phyloP scores from a whole-genome alignment of 2,329 filamentous ascomycete genomes.

The Aspergillus cejpii region DNA sequence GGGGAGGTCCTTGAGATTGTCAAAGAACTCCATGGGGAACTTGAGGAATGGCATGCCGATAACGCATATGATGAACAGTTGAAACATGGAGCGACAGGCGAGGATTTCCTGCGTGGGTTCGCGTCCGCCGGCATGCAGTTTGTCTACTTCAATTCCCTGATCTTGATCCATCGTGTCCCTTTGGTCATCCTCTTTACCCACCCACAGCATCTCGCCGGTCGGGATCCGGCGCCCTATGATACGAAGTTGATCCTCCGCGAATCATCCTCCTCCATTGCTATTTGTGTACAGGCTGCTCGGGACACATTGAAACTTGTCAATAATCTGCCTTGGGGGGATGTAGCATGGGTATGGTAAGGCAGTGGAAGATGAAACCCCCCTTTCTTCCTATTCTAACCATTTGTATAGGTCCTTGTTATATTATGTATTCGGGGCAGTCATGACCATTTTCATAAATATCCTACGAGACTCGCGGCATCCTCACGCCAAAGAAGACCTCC shows the following conservation, averaged over 20 bases:
- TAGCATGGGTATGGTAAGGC: conserved; percentile 82
- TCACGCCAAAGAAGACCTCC: conserved; percentile 72
- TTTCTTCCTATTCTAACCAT: not conserved
- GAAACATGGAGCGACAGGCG: conserved; percentile 80
- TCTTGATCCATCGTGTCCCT: conserved; percentile 93
- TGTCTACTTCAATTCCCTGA: conserved; percentile 91
- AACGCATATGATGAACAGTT: conserved; percentile 84
- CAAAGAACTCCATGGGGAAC: conserved; percentile 72
- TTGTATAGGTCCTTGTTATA: conserved; percentile 68
- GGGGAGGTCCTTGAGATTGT: conserved; percentile 86
- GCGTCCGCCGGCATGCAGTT: conserved; percentile 89
- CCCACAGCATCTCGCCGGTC: conserved; percentile 75
- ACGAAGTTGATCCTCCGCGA: conserved; percentile 69
- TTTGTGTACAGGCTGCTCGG: conserved; percentile 82
- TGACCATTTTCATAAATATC: conserved; percentile 89
- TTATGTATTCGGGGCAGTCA: conserved; percentile 85
- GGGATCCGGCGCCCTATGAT: conserved; percentile 13
- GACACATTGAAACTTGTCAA: conserved; percentile 87
- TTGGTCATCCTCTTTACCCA: conserved; percentile 87
- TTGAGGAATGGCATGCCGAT: conserved; percentile 86
- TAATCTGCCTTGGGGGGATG: conserved; percentile 89
- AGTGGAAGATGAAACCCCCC: not conserved
- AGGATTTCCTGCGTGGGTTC: conserved; percentile 78
- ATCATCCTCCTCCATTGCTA: conserved; percentile 77
- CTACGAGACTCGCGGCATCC: conserved; percentile 82